These are phyloP conservation scores for Yamadazyma endophytica DNA, from an alignment of 805 yeast genomes.

Conservation along the genomic window DNA sequence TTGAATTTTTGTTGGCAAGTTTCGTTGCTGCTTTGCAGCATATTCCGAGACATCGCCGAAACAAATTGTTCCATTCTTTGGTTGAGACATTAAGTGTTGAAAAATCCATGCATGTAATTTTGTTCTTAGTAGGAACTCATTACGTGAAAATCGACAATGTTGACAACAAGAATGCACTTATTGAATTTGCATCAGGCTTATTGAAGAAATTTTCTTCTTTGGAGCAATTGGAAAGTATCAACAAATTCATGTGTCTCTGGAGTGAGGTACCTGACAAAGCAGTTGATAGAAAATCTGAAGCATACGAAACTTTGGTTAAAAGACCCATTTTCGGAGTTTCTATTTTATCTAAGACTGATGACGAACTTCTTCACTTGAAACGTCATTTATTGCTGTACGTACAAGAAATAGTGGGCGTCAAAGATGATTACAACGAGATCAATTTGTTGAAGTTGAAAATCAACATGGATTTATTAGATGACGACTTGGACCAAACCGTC, in stretches of 20 bases:
- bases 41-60: constrained; percentile 95
- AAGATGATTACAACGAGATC: constrained; percentile 20
- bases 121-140: constrained; percentile 80
- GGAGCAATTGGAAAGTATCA: constrained; percentile 61
- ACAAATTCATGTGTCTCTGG: constrained; percentile 51
- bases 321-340: constrained; percentile 65
- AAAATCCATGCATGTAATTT: constrained; percentile 62
- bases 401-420: constrained; percentile 38
- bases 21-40: constrained; percentile 94
- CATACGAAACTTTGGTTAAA: constrained; percentile 34
- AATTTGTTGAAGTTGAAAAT: constrained; percentile 46
- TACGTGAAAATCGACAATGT: constrained; percentile 33
- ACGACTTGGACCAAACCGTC: constrained; percentile 23
- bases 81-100: constrained; percentile 69
- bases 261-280: constrained; percentile 39
- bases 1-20: constrained; percentile 79
- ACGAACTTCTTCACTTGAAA: constrained; percentile 48
- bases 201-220: constrained; percentile 61
- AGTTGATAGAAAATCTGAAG: constrained; percentile 35
- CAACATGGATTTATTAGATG: constrained; percentile 46
- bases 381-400: constrained; percentile 54
- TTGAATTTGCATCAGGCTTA: constrained; percentile 71
- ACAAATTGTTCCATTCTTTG: constrained; percentile 73
- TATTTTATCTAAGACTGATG: constrained; percentile 44
- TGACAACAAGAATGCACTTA: constrained; percentile 54